Evolutionary conservation across 192 early-diverging fungal species (phyloP).

Genomic region (Blastocladiella britannica): DNA sequence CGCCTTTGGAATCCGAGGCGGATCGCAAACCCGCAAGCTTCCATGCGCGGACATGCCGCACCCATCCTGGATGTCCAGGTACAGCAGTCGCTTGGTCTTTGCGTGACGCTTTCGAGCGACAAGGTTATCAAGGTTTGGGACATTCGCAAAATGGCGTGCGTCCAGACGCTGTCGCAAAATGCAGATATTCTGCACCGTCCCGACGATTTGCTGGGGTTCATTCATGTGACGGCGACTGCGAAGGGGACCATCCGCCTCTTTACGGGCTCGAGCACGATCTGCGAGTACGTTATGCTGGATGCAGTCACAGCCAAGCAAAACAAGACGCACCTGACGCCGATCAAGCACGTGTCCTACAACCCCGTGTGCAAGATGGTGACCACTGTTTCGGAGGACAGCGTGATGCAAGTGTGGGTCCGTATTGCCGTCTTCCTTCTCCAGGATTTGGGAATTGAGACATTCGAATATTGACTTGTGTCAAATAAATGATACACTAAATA

Average conservation of each 20-base stretch:
- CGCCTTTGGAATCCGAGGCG: conserved; percentile 31
- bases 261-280: conserved; percentile 9
- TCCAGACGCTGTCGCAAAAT: conserved; percentile 19
- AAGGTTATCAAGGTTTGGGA: conserved; percentile 28
- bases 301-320: conserved; percentile 1
- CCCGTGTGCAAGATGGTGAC: conserved; percentile 20
- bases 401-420: conserved; percentile 34
- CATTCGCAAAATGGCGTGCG: conserved; percentile 26
- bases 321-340: conserved; percentile 21
- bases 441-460: neutral
- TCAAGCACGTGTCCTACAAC: conserved; percentile 24
- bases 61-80: conserved; percentile 22
- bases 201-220: conserved; percentile 16
- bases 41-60: conserved; percentile 20
- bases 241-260: conserved; percentile 10
- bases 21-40: conserved; percentile 18
- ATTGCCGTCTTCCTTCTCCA: neutral
- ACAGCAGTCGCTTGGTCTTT: conserved; percentile 18
- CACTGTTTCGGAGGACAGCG: conserved; percentile 20
- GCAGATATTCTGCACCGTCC: conserved; percentile 8
- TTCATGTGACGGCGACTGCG: conserved; percentile 13
- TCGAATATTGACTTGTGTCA: neutral
- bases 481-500: no score
- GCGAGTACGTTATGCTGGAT: conserved; percentile 17
- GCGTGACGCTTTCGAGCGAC: conserved; percentile 23